Base-by-base conservation (phyloP, 768 basidiomycete species). In the Amanita thiersii region DNA sequence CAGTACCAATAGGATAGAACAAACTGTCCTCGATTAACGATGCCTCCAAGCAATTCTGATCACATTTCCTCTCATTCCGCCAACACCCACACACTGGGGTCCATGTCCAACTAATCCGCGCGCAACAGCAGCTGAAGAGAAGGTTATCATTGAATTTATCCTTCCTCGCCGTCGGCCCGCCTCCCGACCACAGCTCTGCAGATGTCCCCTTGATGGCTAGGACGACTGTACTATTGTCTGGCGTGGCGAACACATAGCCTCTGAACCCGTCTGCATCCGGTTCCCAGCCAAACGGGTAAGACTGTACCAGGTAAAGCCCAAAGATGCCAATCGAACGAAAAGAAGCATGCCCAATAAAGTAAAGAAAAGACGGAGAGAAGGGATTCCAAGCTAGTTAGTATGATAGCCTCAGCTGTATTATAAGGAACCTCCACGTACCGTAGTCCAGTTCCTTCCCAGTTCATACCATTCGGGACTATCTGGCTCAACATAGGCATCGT, bases 91-190 rank as follows among this genome's bases (percentile, higher is more conserved):
- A 98, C 14, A 97, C 93, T 0, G 88, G 77, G 34, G 84, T 79
- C 94, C 94, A 98, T 12, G 86, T 78, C 80, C 88, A 94, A 54
- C 88, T 89, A 20, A 96, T 74, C 12, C 78, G 66, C 0, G 94
- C 94, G 59, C 94, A 98, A 61, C 94, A 98, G 56, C 94, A 98
- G 47, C 81, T 85, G 59, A 94, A 94, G 44, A 97, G 61, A 4
- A 96, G 59, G 50, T 93, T 97, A 57, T 97, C 92, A 64, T 97
- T 97, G 40, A 86, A 57, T 61, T 86, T 93, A 67, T 97, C 94
- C 55, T 91, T 94, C 65, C 78, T 81, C 2, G 70, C 70, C n/a
- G 94, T 97, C 10, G 82, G 80, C 0, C 90, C 89, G 1, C 79
- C 80, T 14, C 81, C 75, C 1, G 86, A 77, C 39, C 89, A 73